Evolutionary conservation across 2,329 filamentous ascomycete genomes (phyloP).

Genomic region (Botrytis paeoniae): DNA sequence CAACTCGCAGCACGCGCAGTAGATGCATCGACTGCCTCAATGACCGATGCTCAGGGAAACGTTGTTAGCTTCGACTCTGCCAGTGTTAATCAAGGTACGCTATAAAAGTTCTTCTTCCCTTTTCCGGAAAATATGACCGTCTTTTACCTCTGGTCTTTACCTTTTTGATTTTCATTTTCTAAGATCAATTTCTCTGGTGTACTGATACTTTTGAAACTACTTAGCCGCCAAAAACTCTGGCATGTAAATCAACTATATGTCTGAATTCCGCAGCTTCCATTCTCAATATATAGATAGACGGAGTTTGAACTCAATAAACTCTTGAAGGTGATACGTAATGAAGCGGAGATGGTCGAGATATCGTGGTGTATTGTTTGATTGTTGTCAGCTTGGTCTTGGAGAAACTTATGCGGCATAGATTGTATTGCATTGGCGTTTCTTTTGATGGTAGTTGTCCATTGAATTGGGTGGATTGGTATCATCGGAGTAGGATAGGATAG

Average conservation of each 20-base stretch:
- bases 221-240: neutral
- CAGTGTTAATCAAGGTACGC: constrained; percentile 23
- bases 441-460: neutral
- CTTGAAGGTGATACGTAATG: neutral
- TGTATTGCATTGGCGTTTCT: neutral
- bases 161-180: no score
- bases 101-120: neutral
- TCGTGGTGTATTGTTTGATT: neutral
- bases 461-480: neutral
- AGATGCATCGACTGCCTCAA: constrained; percentile 28
- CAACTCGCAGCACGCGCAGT: constrained; percentile 13
- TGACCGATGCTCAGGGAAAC: constrained; percentile 31
- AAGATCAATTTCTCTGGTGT: neutral
- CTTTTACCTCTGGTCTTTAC: neutral
- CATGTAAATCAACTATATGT: neutral
- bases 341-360: neutral
- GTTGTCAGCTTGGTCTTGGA: neutral
- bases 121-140: neutral
- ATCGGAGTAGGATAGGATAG: neutral
- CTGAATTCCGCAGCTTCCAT: neutral
- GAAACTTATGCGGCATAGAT: neutral
- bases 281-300: neutral
- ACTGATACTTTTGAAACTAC: neutral
- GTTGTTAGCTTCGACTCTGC: constrained; percentile 31
- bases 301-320: neutral